Evolutionary conservation across 441 rosid genomes (phyloP), one percentile per base, ranked within the genome.

Genomic region (Pelargonium myrrhifolium): DNA sequence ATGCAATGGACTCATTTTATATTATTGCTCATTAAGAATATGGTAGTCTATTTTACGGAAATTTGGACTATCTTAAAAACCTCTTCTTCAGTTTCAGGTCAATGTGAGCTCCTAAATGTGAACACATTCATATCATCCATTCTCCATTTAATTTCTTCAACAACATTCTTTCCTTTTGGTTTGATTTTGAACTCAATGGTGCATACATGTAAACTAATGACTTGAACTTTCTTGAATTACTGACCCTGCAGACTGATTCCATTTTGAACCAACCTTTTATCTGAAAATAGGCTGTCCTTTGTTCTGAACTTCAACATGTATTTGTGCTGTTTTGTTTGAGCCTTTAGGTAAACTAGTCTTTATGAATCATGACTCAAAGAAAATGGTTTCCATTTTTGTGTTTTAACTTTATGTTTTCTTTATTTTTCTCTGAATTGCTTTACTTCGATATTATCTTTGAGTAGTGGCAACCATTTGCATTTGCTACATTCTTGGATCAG

Each of bases 381-480:
- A 42, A 42, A 11, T 42, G 1, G 8, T 15, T 53, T 15, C 20
- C 24, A 0, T 5, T 15, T 53, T 15, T n/a, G 9, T 4, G 1
- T 4, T 15, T 11, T 15, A 53, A 6, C 4, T 8, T 15, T 66
- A 14, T 20, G 39, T 37, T 22, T 28, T 9, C 21, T 49, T 18
- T 15, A 49, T 66, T 3, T 37, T 15, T 66, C 15, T 24, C 22
- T 49, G 68, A 66, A 15, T 31, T 28, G 42, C 40, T 66, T 20
- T 47, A 49, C 47, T 20, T 55, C 49, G 60, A 66, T 45, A 26
- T 39, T 31, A 51, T 65, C 37, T 65, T 18, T 37, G 56, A 9
- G 17, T 65, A n/a, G 37, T 21, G 62, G 18, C 76, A 72, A 68
- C 76, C 76, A 53, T 72, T 72, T 67, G 76, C 76, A 9, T 72